Conservation (phyloP, 2,329 filamentous ascomycete genomes). For the Parascedosporium putredinis region DNA sequence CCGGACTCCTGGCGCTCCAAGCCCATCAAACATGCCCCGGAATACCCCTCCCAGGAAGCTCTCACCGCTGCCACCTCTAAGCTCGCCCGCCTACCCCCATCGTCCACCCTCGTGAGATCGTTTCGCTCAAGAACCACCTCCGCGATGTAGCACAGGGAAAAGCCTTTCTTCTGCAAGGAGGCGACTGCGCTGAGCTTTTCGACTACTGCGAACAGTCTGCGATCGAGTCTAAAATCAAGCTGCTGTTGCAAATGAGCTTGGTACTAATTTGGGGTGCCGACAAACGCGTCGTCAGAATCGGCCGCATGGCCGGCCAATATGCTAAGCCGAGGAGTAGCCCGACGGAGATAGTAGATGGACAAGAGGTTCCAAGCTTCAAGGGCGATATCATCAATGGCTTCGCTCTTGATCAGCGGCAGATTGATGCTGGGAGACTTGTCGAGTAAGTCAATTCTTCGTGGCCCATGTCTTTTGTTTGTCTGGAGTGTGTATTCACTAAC, state of each 20-base stretch:
- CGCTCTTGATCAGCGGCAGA: constrained; percentile 59
- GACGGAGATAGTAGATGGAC: constrained; percentile 70
- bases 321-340: constrained; percentile 90
- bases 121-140: constrained; percentile 65
- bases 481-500: constrained; percentile 9
- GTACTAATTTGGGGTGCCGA: constrained; percentile 82
- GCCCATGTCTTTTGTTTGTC: too few species aligned
- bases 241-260: constrained; percentile 92
- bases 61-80: constrained; percentile 52
- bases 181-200: constrained; percentile 94
- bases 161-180: constrained; percentile 89
- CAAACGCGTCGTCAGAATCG: constrained; percentile 83
- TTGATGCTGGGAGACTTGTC: constrained; percentile 77
- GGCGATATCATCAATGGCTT: constrained; percentile 95
- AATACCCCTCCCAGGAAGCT: constrained; percentile 52
- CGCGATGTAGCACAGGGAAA: constrained; percentile 82
- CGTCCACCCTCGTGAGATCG: constrained; percentile 72
- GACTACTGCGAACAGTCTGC: constrained; percentile 85
- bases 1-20: constrained; percentile 65
- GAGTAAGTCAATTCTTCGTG: constrained; percentile 30
- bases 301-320: constrained; percentile 94
- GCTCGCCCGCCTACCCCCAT: constrained; percentile 64
- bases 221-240: constrained; percentile 94
- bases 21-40: constrained; percentile 67
- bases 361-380: constrained; percentile 78